These are phyloP conservation scores for Ophiostoma australiae DNA, from an alignment of 2,329 filamentous ascomycete genomes.

Conservation along the genomic window DNA sequence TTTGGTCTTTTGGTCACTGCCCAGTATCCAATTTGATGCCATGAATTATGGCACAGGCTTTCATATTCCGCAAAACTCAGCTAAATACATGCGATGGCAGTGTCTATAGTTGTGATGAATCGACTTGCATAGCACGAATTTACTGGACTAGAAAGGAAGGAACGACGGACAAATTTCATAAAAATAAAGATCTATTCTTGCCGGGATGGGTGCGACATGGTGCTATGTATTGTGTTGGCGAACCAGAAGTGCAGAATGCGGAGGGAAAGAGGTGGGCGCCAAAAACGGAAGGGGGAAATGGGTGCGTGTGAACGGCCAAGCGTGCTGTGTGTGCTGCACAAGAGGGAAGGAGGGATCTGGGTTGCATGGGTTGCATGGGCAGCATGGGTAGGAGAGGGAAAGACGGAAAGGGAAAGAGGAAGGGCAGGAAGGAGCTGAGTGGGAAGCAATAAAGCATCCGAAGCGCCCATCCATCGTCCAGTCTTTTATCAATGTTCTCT, in stretches of 20 bases:
- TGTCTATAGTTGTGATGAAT: too few relatives aligned
- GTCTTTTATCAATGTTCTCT: background rate
- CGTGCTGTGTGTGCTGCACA: background rate
- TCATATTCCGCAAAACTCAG: too few relatives aligned
- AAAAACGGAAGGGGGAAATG: slow-evolving; percentile 10
- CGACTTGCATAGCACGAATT: too few relatives aligned
- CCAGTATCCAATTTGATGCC: background rate
- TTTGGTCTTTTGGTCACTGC: background rate
- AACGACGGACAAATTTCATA: background rate
- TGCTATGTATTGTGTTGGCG: background rate
- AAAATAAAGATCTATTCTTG: background rate
- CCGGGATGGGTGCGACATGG: background rate
- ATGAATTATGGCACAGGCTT: background rate
- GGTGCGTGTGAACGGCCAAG: background rate
- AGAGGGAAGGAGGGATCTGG: background rate
- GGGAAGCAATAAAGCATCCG: slow-evolving; percentile 18
- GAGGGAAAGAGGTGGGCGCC: slow-evolving; percentile 15
- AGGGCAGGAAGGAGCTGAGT: background rate
- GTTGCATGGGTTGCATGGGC: background rate
- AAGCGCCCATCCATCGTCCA: slow-evolving; percentile 12
- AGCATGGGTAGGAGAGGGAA: background rate
- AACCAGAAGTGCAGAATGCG: slow-evolving; percentile 9
- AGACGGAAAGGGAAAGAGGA: background rate
- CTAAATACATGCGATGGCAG: too few relatives aligned
- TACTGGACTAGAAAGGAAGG: background rate